Evolutionary conservation across 2,329 filamentous ascomycete species (phyloP).

Genomic region (Epichloe hybrida): DNA sequence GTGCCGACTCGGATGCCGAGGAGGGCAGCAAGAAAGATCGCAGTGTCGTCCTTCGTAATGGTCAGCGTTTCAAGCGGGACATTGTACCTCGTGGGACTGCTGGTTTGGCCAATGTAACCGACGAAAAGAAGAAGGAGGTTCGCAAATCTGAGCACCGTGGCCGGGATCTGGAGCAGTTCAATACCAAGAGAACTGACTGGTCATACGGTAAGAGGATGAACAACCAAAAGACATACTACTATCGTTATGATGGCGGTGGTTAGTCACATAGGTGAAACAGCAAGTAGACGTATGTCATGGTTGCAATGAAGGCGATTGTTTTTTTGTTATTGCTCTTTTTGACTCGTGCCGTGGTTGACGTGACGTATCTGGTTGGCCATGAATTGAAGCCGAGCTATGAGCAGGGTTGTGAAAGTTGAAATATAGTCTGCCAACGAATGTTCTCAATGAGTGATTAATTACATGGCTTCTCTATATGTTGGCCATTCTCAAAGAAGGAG

Average conservation of each 20-base stretch:
- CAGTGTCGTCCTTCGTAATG: constrained; percentile 6
- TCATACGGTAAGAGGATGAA: constrained; percentile 62
- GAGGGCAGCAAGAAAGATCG: constrained; percentile 19
- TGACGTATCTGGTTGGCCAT: no score
- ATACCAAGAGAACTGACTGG: constrained; percentile 51
- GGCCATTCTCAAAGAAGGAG: no score
- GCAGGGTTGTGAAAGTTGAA: no score
- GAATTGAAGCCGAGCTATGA: background rate
- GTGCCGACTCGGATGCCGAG: constrained; percentile 18
- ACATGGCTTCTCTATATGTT: no score
- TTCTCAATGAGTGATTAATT: no score
- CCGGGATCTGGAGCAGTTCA: constrained; percentile 48
- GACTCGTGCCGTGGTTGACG: background rate
- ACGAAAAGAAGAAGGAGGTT: constrained; percentile 60
- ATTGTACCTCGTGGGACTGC: constrained; percentile 55
- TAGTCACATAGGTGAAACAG: constrained; percentile 12
- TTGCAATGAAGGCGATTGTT: background rate
- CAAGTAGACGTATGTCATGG: background rate
- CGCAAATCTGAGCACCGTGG: constrained; percentile 54
- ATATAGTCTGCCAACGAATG: no score
- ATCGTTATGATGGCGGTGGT: constrained; percentile 33
- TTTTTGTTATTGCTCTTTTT: background rate
- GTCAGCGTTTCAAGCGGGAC: constrained; percentile 32
- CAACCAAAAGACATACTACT: constrained; percentile 52
- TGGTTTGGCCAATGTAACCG: constrained; percentile 66